These are phyloP conservation scores for Candida maltosa DNA, from an alignment of 805 yeast species.

Conservation along the genomic window DNA sequence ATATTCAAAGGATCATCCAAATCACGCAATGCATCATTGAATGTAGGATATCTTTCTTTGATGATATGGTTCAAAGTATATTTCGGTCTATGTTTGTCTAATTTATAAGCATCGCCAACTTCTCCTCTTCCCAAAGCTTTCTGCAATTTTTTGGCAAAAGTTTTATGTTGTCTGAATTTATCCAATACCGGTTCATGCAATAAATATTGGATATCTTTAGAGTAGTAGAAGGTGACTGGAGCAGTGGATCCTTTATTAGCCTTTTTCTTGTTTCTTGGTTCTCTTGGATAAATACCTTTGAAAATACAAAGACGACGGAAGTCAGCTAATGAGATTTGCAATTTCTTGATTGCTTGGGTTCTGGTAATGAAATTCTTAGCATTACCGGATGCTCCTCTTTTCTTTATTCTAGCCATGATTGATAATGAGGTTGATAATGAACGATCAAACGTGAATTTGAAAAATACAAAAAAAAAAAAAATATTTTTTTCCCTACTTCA, in stretches of 20 bases:
- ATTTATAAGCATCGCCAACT: conserved; percentile 78
- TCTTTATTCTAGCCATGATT: conserved; percentile 65
- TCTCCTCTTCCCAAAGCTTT: conserved; percentile 92
- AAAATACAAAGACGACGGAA: conserved; percentile 95
- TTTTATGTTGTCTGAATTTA: conserved; percentile 93
- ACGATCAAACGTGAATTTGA: neutral
- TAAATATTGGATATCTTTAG: conserved; percentile 91
- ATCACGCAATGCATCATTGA: conserved; percentile 87
- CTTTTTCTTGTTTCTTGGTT: conserved; percentile 91
- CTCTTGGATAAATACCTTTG: conserved; percentile 97
- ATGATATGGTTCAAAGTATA: conserved; percentile 87
- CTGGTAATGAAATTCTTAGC: conserved; percentile 92
- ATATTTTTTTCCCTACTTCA: neutral
- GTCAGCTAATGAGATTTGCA: conserved; percentile 93
- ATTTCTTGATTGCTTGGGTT: conserved; percentile 87
- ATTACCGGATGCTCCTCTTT: conserved; percentile 81
- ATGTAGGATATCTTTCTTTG: conserved; percentile 94
- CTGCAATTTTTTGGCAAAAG: conserved; percentile 87
- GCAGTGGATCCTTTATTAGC: conserved; percentile 98
- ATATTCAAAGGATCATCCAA: conserved; percentile 93
- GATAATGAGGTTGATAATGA: neutral
- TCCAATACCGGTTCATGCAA: conserved; percentile 91
- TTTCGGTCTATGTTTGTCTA: conserved; percentile 77
- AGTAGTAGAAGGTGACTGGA: conserved; percentile 89
- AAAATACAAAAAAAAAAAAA: neutral